Percentiles rank a stretch among this genome's conserved stretches.
These are phyloP conservation scores for Kurtzmaniella quercitrusa DNA, from an alignment of 1,139 yeast species.

Conservation along the genomic window DNA sequence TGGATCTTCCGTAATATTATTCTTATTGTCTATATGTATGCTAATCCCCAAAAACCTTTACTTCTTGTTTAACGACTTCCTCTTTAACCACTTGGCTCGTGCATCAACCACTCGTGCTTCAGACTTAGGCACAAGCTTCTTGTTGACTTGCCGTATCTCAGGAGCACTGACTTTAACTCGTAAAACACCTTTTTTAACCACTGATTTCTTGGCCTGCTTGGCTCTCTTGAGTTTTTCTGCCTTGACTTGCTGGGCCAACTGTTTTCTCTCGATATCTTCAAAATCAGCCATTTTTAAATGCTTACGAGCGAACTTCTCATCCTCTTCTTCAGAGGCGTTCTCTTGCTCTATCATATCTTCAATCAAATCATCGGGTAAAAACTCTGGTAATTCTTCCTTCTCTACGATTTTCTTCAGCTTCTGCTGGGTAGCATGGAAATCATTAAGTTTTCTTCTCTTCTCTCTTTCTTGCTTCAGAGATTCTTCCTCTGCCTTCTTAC, in stretches of 20 bases:
- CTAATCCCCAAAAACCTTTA: constrained; percentile 11
- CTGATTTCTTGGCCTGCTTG: constrained; percentile 32
- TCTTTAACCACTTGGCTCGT: constrained; percentile 57
- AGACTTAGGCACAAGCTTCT: constrained; percentile 43
- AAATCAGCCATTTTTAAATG: constrained; percentile 39
- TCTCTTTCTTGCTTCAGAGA: constrained; percentile 35
- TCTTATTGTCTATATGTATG: background rate
- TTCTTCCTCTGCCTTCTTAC: constrained; percentile 27
- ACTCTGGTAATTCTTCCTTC: constrained; percentile 41
- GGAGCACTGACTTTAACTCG: constrained; percentile 42
- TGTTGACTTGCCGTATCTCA: constrained; percentile 14
- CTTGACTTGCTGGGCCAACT: constrained; percentile 22
- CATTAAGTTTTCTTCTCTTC: constrained; percentile 48
- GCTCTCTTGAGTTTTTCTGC: constrained; percentile 41
- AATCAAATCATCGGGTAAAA: constrained; percentile 47
- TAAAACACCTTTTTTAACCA: constrained; percentile 54
- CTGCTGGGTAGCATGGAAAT: constrained; percentile 47
- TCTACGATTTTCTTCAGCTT: constrained; percentile 27
- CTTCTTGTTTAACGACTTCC: constrained; percentile 46
- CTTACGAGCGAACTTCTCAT: constrained; percentile 14
- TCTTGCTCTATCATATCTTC: constrained; percentile 21
- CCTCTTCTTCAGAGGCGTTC: constrained; percentile 11
- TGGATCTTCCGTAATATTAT: too few relatives aligned
- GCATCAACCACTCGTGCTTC: constrained; percentile 38
- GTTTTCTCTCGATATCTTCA: constrained; percentile 25